Evolutionary conservation across 306 rosid species (phyloP), one percentile per base, ranked within the genome.

Genomic region (Biancaea sappan): DNA sequence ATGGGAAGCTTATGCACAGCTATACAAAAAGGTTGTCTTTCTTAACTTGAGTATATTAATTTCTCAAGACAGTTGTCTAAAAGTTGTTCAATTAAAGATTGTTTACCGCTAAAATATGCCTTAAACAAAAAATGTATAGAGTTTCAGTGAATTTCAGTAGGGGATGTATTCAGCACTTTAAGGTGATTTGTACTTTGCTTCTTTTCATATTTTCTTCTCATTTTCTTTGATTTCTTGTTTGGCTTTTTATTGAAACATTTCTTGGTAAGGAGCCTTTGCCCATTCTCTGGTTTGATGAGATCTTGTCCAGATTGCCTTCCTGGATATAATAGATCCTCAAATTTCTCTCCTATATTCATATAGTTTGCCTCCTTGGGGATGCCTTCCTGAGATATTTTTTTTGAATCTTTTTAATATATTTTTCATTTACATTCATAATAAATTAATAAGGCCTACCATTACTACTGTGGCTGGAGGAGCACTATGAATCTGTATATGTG

Each of bases 1-100:
- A 60, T 94, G 98, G 98, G 97, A 94, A 83, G 89, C 93, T 78
- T 87, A 91, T 86, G 98, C 93, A 46, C 87, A 70, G 54, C 80
- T 94, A 73, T 91, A 71, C 76, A 94, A 89, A 84, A 91, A 94
- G 97, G 98, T 94, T 66, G 51, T 51, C 19, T 61, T 78, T 8
- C 73, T 78, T 80, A 59, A 37, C 53, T 78, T 71, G 14, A 52
- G 5, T 29, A 19, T 37, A 9, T 65, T 53, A 18, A 77, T 22
- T 52, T 9, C 4, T 48, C 8, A 53, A 8, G 58, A 13, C 34
- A 22, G 34, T 40, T 38, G 32, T 24, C 61, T 25, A 4, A 18
- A 31, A 31, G 4, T 58, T 29, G 24, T 52, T 52, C 13, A 9
- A 52, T 19, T 28, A 56, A 56, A 56, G 62, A 54, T 22, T 6